Conservation (phyloP, 2,329 filamentous ascomycete species). For the Trichoderma aggressivum region DNA sequence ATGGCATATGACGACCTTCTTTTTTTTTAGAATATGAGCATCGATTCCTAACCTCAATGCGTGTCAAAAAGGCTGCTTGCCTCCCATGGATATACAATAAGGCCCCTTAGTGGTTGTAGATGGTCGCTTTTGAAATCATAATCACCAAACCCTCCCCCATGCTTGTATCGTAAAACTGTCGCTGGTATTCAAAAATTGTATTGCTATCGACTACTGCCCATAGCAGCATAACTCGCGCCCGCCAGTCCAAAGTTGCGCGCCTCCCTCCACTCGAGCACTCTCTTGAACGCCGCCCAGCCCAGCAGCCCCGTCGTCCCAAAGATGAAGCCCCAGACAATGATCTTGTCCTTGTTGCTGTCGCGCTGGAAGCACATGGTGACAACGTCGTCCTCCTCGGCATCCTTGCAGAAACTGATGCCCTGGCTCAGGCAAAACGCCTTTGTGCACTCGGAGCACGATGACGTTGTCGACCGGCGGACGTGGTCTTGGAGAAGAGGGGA, state of each 20-base stretch:
- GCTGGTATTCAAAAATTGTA: background rate
- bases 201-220: slow-evolving; percentile 22
- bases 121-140: background rate
- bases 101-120: too few species aligned
- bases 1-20: background rate
- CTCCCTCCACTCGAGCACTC: slow-evolving; percentile 42
- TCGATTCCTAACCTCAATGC: background rate
- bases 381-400: slow-evolving; percentile 59
- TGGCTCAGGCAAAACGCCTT: slow-evolving; percentile 61
- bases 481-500: background rate
- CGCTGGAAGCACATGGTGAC: slow-evolving; percentile 63
- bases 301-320: slow-evolving; percentile 56
- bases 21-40: background rate
- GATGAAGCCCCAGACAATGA: slow-evolving; percentile 64
- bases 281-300: slow-evolving; percentile 56
- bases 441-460: slow-evolving; percentile 60
- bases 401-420: slow-evolving; percentile 60
- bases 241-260: slow-evolving; percentile 30
- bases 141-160: background rate
- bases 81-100: background rate
- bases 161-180: background rate
- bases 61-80: background rate
- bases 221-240: slow-evolving; percentile 30
- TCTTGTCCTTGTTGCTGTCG: slow-evolving; percentile 63
- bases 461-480: slow-evolving; percentile 37